Base-by-base conservation (phyloP, 2,329 filamentous ascomycete genomes). In the Gaeumannomyces tritici region DNA sequence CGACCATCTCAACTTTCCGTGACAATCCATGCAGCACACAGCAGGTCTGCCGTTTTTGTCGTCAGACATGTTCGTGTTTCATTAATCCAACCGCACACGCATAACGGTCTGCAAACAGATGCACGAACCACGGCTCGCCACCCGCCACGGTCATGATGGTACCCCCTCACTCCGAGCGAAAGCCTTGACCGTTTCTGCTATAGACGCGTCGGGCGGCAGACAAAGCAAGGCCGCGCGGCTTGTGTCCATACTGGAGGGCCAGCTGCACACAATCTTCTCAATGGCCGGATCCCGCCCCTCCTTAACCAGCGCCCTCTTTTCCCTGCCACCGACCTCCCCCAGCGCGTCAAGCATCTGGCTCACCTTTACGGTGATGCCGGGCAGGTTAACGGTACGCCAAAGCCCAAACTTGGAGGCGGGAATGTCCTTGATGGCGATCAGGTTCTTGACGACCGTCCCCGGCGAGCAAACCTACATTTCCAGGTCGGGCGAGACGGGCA, bases 401-500 rank as follows among this genome's bases (percentile, higher is more conserved):
- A 74, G 61, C 11, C 65, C 60, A n/a, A 61, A 55, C 24, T 56
- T 27, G 3, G 27, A 28, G 27, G 60, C 60, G 8, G 60, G 60
- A 26, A 61, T 47, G 47, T 61, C 60, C 27, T 57, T 67, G 2
- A 72, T 63, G 18, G 73, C 72, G 61, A 78, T 72, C 29, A 77
- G 69, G 63, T 83, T 84, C 61, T 74, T 66, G 3, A 80, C 75
- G 4, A 84, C 72, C 0, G 76, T 81, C 33, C 74, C 75, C 0
- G 81, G 81, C 57, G 79, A 82, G 67, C 80, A 83, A 11, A 84
- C 71, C 80, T 81, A 83, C 15, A 78, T 78, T 18, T 78, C 73
- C 33, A 81, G 74, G 33, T 60, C 35, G 5, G 47, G 58, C 35
- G 58, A 47, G 13, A 60, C 42, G 2, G 82, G 78, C 0, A 84